Percentiles rank a stretch among this genome's conserved stretches.
phyloP scores from a whole-genome alignment of 805 yeast species.

The Kodamaea laetipori region DNA sequence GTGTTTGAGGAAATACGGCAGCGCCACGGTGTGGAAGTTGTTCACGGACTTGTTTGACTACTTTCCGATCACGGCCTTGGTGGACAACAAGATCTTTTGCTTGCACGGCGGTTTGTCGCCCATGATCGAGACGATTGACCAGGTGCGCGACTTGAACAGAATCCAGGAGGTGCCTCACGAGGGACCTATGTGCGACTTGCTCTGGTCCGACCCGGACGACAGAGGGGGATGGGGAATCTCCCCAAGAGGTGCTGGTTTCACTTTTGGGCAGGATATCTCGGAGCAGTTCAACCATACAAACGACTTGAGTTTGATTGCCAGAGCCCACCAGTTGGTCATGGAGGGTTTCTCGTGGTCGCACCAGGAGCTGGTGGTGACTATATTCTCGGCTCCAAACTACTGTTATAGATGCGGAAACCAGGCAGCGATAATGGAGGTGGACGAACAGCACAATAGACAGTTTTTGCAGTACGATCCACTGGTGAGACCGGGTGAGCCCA shows the following conservation, averaged over 20 bases:
- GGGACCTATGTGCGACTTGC: conserved; percentile 95
- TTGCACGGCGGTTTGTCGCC: conserved; percentile 95
- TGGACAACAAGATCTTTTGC: conserved; percentile 88
- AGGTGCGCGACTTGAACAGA: conserved; percentile 86
- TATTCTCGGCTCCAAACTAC: conserved; percentile 93
- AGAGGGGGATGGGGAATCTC: conserved; percentile 98
- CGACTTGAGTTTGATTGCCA: conserved; percentile 79
- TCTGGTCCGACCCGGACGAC: conserved; percentile 98
- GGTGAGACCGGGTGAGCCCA: conserved; percentile 97
- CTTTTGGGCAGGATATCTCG: conserved; percentile 93
- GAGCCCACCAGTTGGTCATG: conserved; percentile 98
- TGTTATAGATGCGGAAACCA: conserved; percentile 98
- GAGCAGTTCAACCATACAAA: conserved; percentile 93
- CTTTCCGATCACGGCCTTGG: conserved; percentile 90
- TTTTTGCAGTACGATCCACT: conserved; percentile 95
- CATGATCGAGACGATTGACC: conserved; percentile 90
- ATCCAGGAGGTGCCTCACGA: conserved; percentile 97
- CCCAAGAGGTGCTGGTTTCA: conserved; percentile 98
- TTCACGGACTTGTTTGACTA: conserved; percentile 91
- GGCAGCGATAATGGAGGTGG: conserved; percentile 98
- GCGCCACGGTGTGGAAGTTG: conserved; percentile 90
- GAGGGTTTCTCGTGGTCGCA: conserved; percentile 96
- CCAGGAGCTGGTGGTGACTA: conserved; percentile 91
- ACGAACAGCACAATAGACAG: conserved; percentile 87
- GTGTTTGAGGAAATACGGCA: conserved; percentile 89